Base-by-base conservation (phyloP, 495 filamentous ascomycete genomes). In the Venustampulla echinocandica region DNA sequence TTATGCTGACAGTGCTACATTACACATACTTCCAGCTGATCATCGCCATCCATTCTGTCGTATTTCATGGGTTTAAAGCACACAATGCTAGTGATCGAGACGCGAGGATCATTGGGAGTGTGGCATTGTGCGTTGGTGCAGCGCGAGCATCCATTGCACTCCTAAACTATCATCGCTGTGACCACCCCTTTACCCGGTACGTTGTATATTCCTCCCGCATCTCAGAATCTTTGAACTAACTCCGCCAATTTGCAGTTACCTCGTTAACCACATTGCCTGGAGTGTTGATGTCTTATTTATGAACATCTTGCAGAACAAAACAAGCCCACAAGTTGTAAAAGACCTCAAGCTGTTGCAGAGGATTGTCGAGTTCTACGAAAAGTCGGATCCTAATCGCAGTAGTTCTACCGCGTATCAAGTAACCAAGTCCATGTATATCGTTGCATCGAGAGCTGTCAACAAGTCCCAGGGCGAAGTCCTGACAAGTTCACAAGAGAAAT, bases 251-350 rank as follows among this genome's bases (percentile, higher is more conserved):
- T 23, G 6, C 14, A 44, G 42, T 6, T 44, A 33, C 21, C 42
- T 44, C 5, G 7, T 44, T 13, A 27, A 44, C 18, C 42, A 44
- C 17, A 28, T 44, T 35, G 42, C 42, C 18, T 44, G 42, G 42
- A 44, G 42, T 34, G 42, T 44, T 5, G 42, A 44, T 44, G 34
- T 44, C 20, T 28, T 44, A 3, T 44, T 44, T 18, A 44, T 44
- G 17, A 44, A 44, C 14, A 44, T 44, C n/a, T 18, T 44, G 5
- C 42, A 44, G 24, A 44, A 44, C 19, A 44, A 44, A 14, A 21
- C 19, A 10, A 30, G 14, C 17, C 17, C 42, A 3, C 42, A 28
- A 32, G 27, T 21, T 17, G 6, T 44, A n/a, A 33, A 20, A 11
- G 42, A 44, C 17, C 17, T 40, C 10, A 22, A 20, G 17, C 10